Conservation (phyloP, 768 basidiomycete species). For the Boletus eberwhitei region DNA sequence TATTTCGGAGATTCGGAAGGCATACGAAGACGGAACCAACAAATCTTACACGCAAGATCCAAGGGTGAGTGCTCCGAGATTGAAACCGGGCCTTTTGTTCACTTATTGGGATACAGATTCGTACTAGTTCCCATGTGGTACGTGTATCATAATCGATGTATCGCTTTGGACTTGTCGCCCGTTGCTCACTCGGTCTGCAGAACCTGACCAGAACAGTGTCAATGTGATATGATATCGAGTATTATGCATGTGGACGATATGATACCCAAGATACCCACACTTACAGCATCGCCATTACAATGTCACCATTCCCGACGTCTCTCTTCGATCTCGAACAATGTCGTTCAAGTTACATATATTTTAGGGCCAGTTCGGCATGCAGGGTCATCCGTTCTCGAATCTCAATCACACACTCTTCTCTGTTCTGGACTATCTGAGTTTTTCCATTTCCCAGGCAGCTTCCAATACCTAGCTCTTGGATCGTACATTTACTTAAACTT, state of each 20-base stretch:
- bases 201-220: constrained; percentile 8
- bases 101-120: constrained; percentile 5
- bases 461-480: not conserved
- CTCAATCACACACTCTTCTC: too few species aligned
- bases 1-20: constrained; percentile 11
- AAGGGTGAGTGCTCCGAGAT: constrained; percentile 15
- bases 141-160: not conserved
- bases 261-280: not conserved
- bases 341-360: too few species aligned
- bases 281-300: too few species aligned
- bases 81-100: not conserved
- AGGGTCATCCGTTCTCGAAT: too few species aligned
- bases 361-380: too few species aligned
- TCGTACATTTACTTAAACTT: not conserved
- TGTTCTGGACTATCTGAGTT: too few species aligned
- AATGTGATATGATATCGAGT: constrained; percentile 9
- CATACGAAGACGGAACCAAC: constrained; percentile 6
- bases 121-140: constrained; percentile 12
- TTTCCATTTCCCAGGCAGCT: too few species aligned
- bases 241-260: not conserved
- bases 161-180: not conserved
- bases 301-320: too few species aligned
- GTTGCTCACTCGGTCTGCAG: not conserved
- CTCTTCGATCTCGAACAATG: too few species aligned
- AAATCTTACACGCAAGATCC: constrained; percentile 11